Evolutionary conservation across 2,329 filamentous ascomycete genomes (phyloP).

Genomic region (Pseudopyricularia cyperi): DNA sequence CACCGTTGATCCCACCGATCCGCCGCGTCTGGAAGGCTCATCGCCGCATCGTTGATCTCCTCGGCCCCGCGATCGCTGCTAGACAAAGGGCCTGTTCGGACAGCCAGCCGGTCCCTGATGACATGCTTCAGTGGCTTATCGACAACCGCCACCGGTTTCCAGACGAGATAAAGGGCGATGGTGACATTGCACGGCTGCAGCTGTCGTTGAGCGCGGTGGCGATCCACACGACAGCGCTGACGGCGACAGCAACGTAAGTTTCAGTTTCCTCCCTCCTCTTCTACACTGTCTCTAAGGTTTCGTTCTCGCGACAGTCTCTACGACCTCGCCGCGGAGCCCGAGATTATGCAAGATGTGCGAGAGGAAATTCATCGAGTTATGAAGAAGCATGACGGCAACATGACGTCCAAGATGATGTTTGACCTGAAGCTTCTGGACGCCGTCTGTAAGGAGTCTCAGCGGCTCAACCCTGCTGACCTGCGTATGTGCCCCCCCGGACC

Average conservation of each 20-base stretch:
- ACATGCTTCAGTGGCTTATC: conserved; percentile 3
- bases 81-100: not conserved
- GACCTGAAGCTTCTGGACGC: conserved; percentile 27
- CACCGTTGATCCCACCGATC: conserved; percentile 1
- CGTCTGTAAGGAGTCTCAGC: conserved; percentile 24
- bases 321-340: conserved; percentile 34
- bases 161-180: not conserved
- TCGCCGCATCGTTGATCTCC: not conserved
- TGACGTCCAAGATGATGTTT: conserved; percentile 18
- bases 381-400: conserved; percentile 10
- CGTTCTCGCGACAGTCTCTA: conserved; percentile 18
- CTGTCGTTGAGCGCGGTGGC: conserved; percentile 31
- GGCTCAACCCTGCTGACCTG: conserved; percentile 15
- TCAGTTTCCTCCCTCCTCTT: conserved; percentile 28
- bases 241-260: conserved; percentile 13
- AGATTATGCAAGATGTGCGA: conserved; percentile 35
- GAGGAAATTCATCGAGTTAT: conserved; percentile 32
- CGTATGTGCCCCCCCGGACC: not conserved
- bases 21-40: conserved; percentile 2
- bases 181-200: conserved; percentile 14
- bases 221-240: conserved; percentile 35
- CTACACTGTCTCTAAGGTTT: conserved; percentile 38
- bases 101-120: not conserved
- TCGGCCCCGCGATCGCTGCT: not conserved
- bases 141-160: conserved; percentile 15